Base-by-base conservation (phyloP, 148 eudicot species). In the Nyssa sinensis region DNA sequence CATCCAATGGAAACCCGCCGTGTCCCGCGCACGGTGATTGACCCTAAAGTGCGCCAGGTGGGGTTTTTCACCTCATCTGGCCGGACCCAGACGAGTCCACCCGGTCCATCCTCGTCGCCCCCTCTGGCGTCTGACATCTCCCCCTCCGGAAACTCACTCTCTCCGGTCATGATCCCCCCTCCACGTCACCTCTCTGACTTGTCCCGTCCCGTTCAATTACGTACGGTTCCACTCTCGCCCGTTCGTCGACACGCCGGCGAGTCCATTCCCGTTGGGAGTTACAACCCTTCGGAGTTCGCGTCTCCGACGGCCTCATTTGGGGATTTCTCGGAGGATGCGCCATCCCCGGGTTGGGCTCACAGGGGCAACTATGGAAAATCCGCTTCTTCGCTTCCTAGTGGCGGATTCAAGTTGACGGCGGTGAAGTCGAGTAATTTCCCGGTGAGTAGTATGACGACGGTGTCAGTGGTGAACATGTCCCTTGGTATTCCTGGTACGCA, bases 151-250 rank as follows among this genome's bases (percentile, higher is more conserved):
- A 86, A 86, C 73, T 88, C 89, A 11, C 80, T 90, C 24, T 91
- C 97, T 16, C 98, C 97, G 39, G 98, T 94, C 29, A 92, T 94
- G 98, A 94, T 94, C 64, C 96, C 93, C 0, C 97, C 95, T 12
- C 84, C 98, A 0, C 88, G 91, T 10, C 97, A 86, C 78, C 79
- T 82, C 21, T 86, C 93, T 63, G 91, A 88, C 75, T 25, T 81
- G 78, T 21, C 87, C 66, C 73, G 59, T 67, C 51, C 71, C 32
- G 59, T 55, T 47, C 84, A 62, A 13, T 63, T 69, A n/a, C n/a
- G 77, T 35, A 35, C 64, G 21, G 62, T 57, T 9, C 83, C 67
- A 21, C 74, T 67, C 67, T 78, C 78, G 35, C 76, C 83, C 9
- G 74, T 81, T 74, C 79, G 78, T 11, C 64, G 85, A 5, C 68